Evolutionary conservation across 2,329 filamentous ascomycete genomes (phyloP).

Genomic region (Stagonosporopsis chrysanthemi): DNA sequence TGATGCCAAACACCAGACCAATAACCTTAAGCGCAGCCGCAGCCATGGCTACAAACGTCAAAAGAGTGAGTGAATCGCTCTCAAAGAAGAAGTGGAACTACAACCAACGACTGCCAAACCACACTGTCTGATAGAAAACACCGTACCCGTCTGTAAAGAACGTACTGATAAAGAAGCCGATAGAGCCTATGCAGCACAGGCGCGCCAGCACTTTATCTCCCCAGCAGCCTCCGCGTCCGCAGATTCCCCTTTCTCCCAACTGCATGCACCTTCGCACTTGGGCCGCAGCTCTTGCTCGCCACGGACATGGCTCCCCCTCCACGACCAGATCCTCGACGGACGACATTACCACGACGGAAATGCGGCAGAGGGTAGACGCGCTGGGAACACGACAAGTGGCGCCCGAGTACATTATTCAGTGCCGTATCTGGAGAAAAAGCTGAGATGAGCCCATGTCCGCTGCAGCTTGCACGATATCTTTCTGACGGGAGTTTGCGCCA

Average conservation of each 20-base stretch:
- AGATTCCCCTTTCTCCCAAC: background rate
- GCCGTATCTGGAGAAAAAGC: background rate
- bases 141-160: background rate
- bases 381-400: background rate
- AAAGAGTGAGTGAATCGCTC: background rate
- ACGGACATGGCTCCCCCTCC: no score
- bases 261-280: background rate
- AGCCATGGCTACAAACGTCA: background rate
- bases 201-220: background rate
- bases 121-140: background rate
- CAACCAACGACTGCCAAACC: background rate
- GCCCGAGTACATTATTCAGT: no score
- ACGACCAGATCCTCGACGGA: background rate
- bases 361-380: background rate
- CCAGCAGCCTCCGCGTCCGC: background rate
- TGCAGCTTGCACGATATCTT: background rate
- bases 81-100: background rate
- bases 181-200: background rate
- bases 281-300: background rate
- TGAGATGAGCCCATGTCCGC: background rate
- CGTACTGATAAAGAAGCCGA: background rate
- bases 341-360: background rate
- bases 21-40: conserved; percentile 4
- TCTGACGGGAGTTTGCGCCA: background rate
- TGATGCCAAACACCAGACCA: conserved; percentile 1